Conservation (phyloP, 2,329 filamentous ascomycete genomes). For the Exserohilum turcica region DNA sequence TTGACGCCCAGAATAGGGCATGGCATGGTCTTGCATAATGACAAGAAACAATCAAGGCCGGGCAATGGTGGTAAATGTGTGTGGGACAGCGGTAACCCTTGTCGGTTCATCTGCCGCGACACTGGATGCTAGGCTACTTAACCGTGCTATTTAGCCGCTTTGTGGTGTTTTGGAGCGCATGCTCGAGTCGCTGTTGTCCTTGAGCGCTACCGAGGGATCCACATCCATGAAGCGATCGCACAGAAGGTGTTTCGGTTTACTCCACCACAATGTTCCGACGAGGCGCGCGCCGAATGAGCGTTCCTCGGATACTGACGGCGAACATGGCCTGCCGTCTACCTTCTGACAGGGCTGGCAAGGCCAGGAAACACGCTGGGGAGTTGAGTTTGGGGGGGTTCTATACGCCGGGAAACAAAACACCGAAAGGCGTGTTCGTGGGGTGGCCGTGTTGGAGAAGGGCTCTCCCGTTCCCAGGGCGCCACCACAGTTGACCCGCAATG, state of each 20-base stretch:
- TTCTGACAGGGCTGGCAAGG: neutral
- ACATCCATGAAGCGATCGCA: conserved; percentile 25
- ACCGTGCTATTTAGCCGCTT: neutral
- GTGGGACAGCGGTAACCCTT: neutral
- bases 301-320: neutral
- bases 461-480: neutral
- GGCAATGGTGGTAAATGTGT: neutral
- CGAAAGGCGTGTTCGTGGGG: neutral
- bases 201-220: neutral
- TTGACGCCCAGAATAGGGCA: neutral
- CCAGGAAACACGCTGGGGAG: neutral
- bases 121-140: neutral
- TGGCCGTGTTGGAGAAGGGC: neutral
- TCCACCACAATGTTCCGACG: conserved; percentile 26
- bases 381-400: neutral
- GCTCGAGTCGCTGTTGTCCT: neutral
- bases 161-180: neutral
- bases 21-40: too few relatives aligned
- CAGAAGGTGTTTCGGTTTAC: conserved; percentile 28
- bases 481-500: conserved; percentile 1
- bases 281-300: conserved; percentile 9
- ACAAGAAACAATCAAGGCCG: neutral
- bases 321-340: neutral
- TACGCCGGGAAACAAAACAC: neutral
- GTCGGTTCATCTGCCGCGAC: neutral